Evolutionary conservation across 495 filamentous ascomycete species (phyloP).

Genomic region (Penicillium angulare): DNA sequence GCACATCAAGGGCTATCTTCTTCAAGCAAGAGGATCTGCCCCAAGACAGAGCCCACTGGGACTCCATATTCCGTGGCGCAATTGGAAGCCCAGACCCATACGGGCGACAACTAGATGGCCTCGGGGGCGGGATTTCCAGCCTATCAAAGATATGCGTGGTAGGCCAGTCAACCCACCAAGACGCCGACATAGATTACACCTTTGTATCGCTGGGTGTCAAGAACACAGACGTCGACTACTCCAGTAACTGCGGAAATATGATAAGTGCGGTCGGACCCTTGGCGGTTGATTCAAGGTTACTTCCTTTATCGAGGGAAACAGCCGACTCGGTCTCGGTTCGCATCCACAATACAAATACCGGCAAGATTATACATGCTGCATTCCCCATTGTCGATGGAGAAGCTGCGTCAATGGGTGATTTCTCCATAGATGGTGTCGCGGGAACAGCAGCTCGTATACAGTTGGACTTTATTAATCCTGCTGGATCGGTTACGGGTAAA

Average conservation of each 20-base stretch:
- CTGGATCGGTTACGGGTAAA: constrained; percentile 65
- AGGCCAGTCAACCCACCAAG: constrained; percentile 38
- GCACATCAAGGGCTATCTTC: constrained; percentile 68
- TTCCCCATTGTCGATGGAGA: constrained; percentile 51
- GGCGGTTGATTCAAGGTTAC: constrained; percentile 55
- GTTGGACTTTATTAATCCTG: constrained; percentile 64
- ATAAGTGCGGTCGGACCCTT: constrained; percentile 63
- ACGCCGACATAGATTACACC: constrained; percentile 69
- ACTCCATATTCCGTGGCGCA: constrained; percentile 53
- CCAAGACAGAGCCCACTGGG: constrained; percentile 47
- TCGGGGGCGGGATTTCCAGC: constrained; percentile 68
- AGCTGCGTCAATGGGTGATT: constrained; percentile 51
- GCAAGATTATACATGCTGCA: constrained; percentile 47
- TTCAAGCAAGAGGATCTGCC: constrained; percentile 56
- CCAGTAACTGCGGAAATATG: constrained; percentile 77
- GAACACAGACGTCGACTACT: constrained; percentile 57
- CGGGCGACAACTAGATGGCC: constrained; percentile 68
- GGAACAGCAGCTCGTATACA: constrained; percentile 56
- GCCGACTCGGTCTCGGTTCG: constrained; percentile 32
- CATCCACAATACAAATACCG: constrained; percentile 56
- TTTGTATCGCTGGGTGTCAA: constrained; percentile 67
- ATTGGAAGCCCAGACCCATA: constrained; percentile 70
- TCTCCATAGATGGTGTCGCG: constrained; percentile 66
- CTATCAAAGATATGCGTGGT: constrained; percentile 72
- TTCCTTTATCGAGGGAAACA: constrained; percentile 10